Conservation (phyloP, 768 basidiomycete species). For the Heimioporus sp. region DNA sequence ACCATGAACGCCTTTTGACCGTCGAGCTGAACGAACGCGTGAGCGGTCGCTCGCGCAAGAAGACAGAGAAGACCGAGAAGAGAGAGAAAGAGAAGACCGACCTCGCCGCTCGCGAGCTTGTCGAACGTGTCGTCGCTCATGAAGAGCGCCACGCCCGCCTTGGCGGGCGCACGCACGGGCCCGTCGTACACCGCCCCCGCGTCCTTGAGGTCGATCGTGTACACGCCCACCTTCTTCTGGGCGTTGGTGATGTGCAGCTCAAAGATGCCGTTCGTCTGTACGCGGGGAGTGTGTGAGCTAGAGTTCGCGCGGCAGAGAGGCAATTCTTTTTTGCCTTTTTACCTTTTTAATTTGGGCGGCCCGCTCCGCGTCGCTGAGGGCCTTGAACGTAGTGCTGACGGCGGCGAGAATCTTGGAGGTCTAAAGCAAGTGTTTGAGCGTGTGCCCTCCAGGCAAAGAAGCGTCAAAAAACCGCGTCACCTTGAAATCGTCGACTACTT, state of each 20-base stretch:
- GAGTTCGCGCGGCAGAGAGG: too few species aligned
- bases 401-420: too few species aligned
- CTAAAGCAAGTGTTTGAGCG: too few species aligned
- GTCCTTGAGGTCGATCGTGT: constrained; percentile 95
- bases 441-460: too few species aligned
- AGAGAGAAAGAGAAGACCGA: constrained; percentile 22
- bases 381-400: too few species aligned
- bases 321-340: too few species aligned
- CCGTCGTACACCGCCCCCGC: constrained; percentile 76
- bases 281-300: too few species aligned
- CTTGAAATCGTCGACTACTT: constrained; percentile 67
- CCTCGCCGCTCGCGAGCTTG: constrained; percentile 73
- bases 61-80: neutral
- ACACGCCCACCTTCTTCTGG: constrained; percentile 66
- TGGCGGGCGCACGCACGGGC: constrained; percentile 41
- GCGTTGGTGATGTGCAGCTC: constrained; percentile 78
- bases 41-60: too few species aligned
- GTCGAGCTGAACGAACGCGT: constrained; percentile 50
- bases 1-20: constrained; percentile 97
- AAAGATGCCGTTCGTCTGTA: constrained; percentile 84
- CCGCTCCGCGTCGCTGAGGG: constrained; percentile 51
- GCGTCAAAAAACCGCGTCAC: too few species aligned
- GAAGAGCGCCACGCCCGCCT: constrained; percentile 81
- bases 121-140: constrained; percentile 74
- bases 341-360: constrained; percentile 76